Conservation (phyloP, 2,329 filamentous ascomycete species). For the Arthroderma sp. region DNA sequence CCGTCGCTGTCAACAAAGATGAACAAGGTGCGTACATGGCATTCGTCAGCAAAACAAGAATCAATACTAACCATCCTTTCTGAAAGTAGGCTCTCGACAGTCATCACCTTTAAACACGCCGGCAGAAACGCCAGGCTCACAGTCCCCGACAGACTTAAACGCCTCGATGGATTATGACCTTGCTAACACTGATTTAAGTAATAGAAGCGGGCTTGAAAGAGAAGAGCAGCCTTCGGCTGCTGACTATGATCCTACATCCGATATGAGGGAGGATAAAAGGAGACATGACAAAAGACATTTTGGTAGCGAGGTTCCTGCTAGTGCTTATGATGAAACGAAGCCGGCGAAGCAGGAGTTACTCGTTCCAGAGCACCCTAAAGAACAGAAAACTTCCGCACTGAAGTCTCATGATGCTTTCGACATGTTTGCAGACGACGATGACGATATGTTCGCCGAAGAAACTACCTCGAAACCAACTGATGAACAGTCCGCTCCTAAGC, state of each 20-base stretch:
- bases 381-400: conserved; percentile 25
- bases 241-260: conserved; percentile 78
- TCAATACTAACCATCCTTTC: too few species aligned
- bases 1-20: too few species aligned
- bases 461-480: conserved; percentile 44
- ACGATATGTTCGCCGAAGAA: conserved; percentile 82
- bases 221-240: conserved; percentile 72
- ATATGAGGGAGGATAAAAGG: conserved; percentile 73
- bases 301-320: conserved; percentile 41
- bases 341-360: conserved; percentile 41
- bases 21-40: too few species aligned
- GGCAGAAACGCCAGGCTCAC: conserved; percentile 34
- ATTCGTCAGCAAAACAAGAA: too few species aligned
- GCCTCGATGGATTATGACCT: conserved; percentile 55
- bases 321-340: conserved; percentile 47
- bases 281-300: conserved; percentile 54
- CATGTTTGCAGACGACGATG: conserved; percentile 48
- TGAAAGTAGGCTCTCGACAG: conserved; percentile 17
- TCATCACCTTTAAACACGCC: conserved; percentile 36
- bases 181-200: conserved; percentile 38
- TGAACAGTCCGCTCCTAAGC: conserved; percentile 35
- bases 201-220: conserved; percentile 36
- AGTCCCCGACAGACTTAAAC: conserved; percentile 47
- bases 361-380: conserved; percentile 24
- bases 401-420: conserved; percentile 44